Conservation (phyloP, 73 alveolate species). For the Paramecium tetraurelia region DNA sequence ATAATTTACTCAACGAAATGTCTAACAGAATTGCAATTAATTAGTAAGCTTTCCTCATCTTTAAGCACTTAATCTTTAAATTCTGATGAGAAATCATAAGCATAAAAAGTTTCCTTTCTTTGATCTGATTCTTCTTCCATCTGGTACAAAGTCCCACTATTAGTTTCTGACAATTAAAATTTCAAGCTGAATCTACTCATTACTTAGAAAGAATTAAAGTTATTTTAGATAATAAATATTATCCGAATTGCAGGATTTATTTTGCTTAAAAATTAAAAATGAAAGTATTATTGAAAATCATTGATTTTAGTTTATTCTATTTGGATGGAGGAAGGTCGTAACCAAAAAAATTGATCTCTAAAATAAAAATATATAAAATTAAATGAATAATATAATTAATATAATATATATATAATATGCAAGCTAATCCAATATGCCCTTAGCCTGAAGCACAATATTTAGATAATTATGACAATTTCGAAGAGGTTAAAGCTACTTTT, state of each 20-base stretch:
- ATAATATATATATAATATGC: neutral
- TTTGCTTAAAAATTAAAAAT: neutral
- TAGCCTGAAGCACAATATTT: neutral
- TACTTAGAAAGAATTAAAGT: neutral
- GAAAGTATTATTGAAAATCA: no score
- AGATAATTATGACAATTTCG: conserved; percentile 13
- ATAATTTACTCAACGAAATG: neutral
- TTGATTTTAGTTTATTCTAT: no score
- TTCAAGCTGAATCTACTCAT: neutral
- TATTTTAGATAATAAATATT: neutral
- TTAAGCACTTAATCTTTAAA: neutral
- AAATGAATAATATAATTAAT: neutral
- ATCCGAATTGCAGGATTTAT: neutral
- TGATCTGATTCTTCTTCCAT: neutral
- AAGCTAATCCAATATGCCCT: neutral
- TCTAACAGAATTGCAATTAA: neutral
- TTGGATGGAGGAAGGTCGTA: neutral
- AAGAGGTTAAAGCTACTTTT: neutral
- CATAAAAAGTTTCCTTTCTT: neutral
- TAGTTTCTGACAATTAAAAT: neutral
- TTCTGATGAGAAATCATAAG: neutral
- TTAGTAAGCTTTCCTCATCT: neutral
- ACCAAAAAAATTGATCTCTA: neutral
- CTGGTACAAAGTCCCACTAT: neutral
- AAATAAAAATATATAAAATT: neutral